These are phyloP conservation scores for Arthrobotrys megalospora DNA, from an alignment of 2,329 filamentous ascomycete species.

Conservation along the genomic window DNA sequence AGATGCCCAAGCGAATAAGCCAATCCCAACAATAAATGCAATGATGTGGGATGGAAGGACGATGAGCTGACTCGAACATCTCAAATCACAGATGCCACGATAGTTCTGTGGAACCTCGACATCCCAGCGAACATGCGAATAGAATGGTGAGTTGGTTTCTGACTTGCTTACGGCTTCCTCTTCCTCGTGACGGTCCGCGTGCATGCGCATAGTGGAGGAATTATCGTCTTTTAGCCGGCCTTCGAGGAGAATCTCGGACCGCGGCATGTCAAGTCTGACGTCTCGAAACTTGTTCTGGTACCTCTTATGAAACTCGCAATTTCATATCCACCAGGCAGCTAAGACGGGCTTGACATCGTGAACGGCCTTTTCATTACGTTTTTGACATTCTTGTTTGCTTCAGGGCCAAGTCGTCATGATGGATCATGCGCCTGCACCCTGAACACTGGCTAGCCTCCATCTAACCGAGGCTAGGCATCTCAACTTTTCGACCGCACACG, in stretches of 20 bases:
- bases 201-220: constrained; percentile 38
- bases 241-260: constrained; percentile 47
- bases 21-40: background rate
- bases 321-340: constrained; percentile 34
- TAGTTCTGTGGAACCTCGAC: constrained; percentile 71
- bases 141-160: constrained; percentile 72
- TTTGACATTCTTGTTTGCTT: constrained; percentile 46
- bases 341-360: constrained; percentile 29
- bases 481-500: constrained; percentile 51
- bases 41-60: background rate
- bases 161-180: constrained; percentile 20
- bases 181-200: constrained; percentile 44
- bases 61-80: constrained; percentile 26
- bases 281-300: constrained; percentile 1
- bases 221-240: constrained; percentile 51
- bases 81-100: constrained; percentile 77
- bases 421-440: constrained; percentile 50
- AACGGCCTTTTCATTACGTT: constrained; percentile 47
- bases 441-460: constrained; percentile 42
- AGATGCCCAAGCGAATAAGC: constrained; percentile 40
- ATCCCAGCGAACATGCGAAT: constrained; percentile 84
- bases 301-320: constrained; percentile 40
- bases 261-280: constrained; percentile 37
- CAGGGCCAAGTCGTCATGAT: constrained; percentile 9
- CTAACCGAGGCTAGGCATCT: constrained; percentile 56